phyloP scores from a whole-genome alignment of 306 rosid species.

The Erythrophleum fordii region DNA sequence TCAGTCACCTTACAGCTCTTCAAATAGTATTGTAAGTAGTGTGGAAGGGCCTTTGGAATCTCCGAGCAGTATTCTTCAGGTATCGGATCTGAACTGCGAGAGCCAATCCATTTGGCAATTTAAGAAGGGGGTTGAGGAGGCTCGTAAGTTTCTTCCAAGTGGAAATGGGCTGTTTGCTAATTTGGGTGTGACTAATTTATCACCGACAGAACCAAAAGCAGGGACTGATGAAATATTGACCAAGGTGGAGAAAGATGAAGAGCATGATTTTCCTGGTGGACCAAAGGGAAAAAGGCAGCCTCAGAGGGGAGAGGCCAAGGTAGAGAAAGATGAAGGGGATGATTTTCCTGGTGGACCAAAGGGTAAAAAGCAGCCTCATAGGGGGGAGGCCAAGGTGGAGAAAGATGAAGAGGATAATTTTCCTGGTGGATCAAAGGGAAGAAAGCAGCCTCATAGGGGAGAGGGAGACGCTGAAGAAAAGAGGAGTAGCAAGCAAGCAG shows the following conservation, averaged over 20 bases:
- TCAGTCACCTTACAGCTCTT: slow-evolving; percentile 62
- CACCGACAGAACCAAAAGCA: slow-evolving; percentile 30
- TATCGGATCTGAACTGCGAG: slow-evolving; percentile 56
- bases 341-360: slow-evolving; percentile 43
- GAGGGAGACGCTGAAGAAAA: slow-evolving; percentile 63
- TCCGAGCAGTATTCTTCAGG: slow-evolving; percentile 57
- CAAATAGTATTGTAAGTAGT: slow-evolving; percentile 58
- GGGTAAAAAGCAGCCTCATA: slow-evolving; percentile 62
- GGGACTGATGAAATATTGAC: slow-evolving; percentile 39
- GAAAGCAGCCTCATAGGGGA: slow-evolving; percentile 59
- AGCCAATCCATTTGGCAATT: slow-evolving; percentile 81
- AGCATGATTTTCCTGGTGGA: slow-evolving; percentile 30
- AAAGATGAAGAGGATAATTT: too few species aligned
- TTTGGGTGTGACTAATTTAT: slow-evolving; percentile 43
- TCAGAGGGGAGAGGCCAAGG: too few species aligned
- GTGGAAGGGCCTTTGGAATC: slow-evolving; percentile 68
- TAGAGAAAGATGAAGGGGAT: slow-evolving; percentile 53
- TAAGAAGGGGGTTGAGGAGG: slow-evolving; percentile 87
- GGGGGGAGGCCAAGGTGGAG: too few species aligned
- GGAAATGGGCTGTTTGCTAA: slow-evolving; percentile 56
- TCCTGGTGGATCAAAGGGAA: too few species aligned
- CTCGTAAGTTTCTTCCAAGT: slow-evolving; percentile 78
- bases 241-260: slow-evolving; percentile 58
- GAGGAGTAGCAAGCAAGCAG: slow-evolving; percentile 81
- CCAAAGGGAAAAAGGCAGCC: slow-evolving; percentile 69